Conservation (phyloP, 306 rosid genomes). For the Castanea crenata region DNA sequence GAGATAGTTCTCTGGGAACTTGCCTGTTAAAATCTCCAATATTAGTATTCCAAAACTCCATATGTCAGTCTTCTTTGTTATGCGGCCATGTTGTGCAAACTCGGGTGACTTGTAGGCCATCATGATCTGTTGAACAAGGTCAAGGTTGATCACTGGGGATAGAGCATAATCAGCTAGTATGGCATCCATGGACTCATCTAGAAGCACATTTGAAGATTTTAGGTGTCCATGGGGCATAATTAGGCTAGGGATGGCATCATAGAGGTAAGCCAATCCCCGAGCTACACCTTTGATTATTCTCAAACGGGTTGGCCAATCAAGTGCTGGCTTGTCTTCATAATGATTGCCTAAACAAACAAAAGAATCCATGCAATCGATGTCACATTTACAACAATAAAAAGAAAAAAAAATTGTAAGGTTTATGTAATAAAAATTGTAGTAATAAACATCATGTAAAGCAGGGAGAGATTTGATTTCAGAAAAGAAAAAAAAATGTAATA, state of each 20-base stretch:
- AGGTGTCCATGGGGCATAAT: conserved; percentile 84
- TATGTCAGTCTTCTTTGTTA: conserved; percentile 79
- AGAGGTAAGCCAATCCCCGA: conserved; percentile 64
- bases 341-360: conserved; percentile 50
- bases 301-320: conserved; percentile 78
- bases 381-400: too few relatives aligned
- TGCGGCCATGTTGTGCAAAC: conserved; percentile 63
- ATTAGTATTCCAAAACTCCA: conserved; percentile 89
- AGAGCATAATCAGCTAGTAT: conserved; percentile 68
- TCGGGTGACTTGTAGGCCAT: conserved; percentile 95
- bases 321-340: conserved; percentile 44
- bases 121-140: conserved; percentile 64
- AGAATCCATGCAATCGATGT: neutral
- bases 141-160: conserved; percentile 57
- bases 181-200: conserved; percentile 64
- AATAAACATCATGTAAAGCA: neutral
- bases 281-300: conserved; percentile 78
- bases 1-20: conserved; percentile 89
- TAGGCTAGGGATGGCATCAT: conserved; percentile 55
- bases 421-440: too few relatives aligned
- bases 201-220: conserved; percentile 84
- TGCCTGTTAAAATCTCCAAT: conserved; percentile 73
- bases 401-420: too few relatives aligned
- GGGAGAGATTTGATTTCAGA: neutral
- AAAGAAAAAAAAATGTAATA: neutral